Percentiles rank a stretch among this genome's conserved stretches.
phyloP scores from a whole-genome alignment of 805 yeast species.

The Spathaspora boniae region DNA sequence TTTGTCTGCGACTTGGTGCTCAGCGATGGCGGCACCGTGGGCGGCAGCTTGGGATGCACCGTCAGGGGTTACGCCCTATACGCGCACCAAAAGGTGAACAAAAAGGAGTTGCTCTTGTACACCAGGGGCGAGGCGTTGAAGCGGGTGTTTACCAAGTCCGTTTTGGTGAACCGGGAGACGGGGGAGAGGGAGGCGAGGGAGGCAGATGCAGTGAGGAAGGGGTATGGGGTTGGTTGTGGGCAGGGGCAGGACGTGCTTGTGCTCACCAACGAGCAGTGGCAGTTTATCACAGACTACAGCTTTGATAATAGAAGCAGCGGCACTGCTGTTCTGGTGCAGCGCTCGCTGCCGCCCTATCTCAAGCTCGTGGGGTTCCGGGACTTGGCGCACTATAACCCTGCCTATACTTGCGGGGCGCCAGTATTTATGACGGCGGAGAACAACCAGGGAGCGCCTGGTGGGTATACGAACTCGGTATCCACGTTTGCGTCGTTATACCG shows the following conservation, averaged over 20 bases:
- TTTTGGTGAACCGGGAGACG: too few species aligned
- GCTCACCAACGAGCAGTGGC: slow-evolving; percentile 21
- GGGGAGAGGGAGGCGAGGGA: slow-evolving; percentile 42
- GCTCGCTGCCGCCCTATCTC: slow-evolving; percentile 45
- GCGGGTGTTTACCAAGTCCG: slow-evolving; percentile 46
- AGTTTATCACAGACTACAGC: slow-evolving; percentile 27
- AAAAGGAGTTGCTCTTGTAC: slow-evolving; percentile 19
- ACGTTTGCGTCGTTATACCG: slow-evolving; percentile 69
- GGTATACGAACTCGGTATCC: slow-evolving; percentile 56
- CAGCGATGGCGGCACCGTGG: slow-evolving; percentile 38
- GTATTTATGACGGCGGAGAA: slow-evolving; percentile 65
- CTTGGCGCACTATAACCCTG: slow-evolving; percentile 42
- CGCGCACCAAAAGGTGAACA: slow-evolving; percentile 45
- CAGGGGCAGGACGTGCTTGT: slow-evolving; percentile 22
- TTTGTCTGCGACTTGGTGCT: slow-evolving; percentile 62
- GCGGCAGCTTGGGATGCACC: slow-evolving; percentile 51
- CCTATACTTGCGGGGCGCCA: slow-evolving; percentile 52
- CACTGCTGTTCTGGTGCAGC: slow-evolving; percentile 12
- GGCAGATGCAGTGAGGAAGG: slow-evolving; percentile 30
- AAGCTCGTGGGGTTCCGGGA: slow-evolving; percentile 67
- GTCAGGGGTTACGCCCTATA: slow-evolving; percentile 70
- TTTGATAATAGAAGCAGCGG: slow-evolving; percentile 39
- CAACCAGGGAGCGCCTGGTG: slow-evolving; percentile 41
- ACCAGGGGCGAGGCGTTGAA: slow-evolving; percentile 27
- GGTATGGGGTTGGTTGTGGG: slow-evolving; percentile 21